These are phyloP conservation scores for Grigorovia yakushimaensis DNA, from an alignment of 805 yeast species.

Conservation along the genomic window DNA sequence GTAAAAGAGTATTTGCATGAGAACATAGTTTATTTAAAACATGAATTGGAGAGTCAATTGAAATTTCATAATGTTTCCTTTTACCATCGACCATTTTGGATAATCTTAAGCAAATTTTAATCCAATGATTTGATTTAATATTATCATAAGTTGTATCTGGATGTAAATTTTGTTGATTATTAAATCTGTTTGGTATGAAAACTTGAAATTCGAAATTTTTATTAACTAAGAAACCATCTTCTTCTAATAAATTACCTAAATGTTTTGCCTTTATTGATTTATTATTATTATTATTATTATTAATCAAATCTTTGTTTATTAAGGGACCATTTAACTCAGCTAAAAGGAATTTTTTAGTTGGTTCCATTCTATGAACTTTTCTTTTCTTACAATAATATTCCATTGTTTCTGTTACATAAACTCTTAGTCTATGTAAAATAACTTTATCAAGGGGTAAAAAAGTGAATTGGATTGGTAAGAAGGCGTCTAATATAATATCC, in stretches of 20 bases:
- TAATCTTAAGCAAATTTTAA: slow-evolving; percentile 75
- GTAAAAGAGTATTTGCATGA: slow-evolving; percentile 69
- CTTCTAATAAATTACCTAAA: slow-evolving; percentile 34
- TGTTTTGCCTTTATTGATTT: slow-evolving; percentile 29
- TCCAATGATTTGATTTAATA: slow-evolving; percentile 92
- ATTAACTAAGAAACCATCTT: slow-evolving; percentile 50
- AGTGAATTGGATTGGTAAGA: slow-evolving; percentile 73
- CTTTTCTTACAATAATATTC: slow-evolving; percentile 83
- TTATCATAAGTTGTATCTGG: slow-evolving; percentile 77
- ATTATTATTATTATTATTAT: slow-evolving; percentile 23
- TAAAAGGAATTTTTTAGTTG: slow-evolving; percentile 67
- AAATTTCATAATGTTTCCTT: slow-evolving; percentile 86
- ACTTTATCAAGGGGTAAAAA: slow-evolving; percentile 81
- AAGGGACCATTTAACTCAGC: slow-evolving; percentile 66
- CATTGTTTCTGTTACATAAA: slow-evolving; percentile 78
- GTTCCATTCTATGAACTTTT: slow-evolving; percentile 88
- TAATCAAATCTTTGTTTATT: slow-evolving; percentile 17
- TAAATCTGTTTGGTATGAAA: slow-evolving; percentile 65
- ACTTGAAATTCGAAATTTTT: slow-evolving; percentile 79
- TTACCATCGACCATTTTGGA: slow-evolving; percentile 59
- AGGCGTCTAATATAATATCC: slow-evolving; percentile 73
- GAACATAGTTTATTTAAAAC: slow-evolving; percentile 68
- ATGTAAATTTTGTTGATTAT: slow-evolving; percentile 49
- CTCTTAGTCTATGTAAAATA: slow-evolving; percentile 73
- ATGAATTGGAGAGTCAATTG: slow-evolving; percentile 91